phyloP scores from a whole-genome alignment of 2,329 filamentous ascomycete species.

The Fusarium sterilihyphosum region DNA sequence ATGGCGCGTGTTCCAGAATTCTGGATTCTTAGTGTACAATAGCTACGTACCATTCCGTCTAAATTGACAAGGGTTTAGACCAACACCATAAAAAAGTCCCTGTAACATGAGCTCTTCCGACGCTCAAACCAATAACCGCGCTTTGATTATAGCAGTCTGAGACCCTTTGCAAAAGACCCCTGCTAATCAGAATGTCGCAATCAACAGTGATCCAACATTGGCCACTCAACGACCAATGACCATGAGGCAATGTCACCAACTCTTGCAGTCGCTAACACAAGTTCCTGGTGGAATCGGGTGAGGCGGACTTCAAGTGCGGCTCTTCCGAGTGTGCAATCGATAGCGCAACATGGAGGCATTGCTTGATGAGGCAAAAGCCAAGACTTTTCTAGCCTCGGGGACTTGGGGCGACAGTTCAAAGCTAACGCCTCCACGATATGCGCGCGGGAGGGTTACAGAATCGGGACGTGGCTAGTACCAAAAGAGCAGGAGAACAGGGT shows the following conservation, averaged over 20 bases:
- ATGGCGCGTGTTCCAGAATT: not conserved
- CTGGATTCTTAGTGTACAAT: not conserved
- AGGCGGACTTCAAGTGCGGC: not conserved
- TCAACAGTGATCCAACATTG: not conserved
- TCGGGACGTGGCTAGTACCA: not conserved
- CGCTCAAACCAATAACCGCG: not conserved
- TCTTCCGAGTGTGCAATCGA: not conserved
- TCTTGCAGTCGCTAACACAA: conserved; percentile 2
- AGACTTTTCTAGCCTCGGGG: not conserved
- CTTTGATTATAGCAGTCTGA: not conserved
- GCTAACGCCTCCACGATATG: conserved; percentile 7
- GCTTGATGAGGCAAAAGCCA: not conserved
- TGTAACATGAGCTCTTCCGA: not conserved
- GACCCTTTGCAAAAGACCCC: conserved; percentile 17
- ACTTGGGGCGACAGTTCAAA: not conserved
- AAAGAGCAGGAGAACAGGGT: conserved; percentile 5
- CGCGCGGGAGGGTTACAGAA: not conserved
- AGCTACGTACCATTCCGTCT: not conserved
- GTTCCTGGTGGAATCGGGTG: not conserved
- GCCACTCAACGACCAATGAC: not conserved
- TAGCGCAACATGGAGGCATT: not conserved
- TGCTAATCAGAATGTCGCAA: conserved; percentile 20
- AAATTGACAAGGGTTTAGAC: not conserved
- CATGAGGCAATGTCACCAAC: not conserved
- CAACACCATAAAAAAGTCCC: conserved; percentile 2